phyloP scores from a whole-genome alignment of 345 rosid genomes.

The Gossypium arboreum region DNA sequence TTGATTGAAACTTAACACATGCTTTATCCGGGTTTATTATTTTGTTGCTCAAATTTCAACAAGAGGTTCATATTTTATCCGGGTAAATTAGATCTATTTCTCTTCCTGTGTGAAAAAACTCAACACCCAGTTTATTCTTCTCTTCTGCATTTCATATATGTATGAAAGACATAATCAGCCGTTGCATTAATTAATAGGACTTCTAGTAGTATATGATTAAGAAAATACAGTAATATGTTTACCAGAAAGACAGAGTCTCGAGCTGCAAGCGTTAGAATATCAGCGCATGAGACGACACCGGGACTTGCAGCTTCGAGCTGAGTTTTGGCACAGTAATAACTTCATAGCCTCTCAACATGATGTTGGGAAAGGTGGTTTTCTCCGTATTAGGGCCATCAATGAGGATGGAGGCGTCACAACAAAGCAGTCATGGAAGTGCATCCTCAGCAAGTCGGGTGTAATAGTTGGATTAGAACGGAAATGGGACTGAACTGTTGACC shows the following conservation, averaged over 20 bases:
- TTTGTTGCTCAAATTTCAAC: no score
- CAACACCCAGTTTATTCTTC: conserved; percentile 24
- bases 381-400: conserved; percentile 35
- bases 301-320: conserved; percentile 45
- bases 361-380: conserved; percentile 34
- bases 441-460: conserved; percentile 45
- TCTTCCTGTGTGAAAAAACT: no score
- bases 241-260: conserved; percentile 41
- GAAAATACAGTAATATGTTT: not conserved
- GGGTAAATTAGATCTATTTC: no score
- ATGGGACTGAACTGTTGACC: conserved; percentile 29
- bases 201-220: not conserved
- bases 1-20: no score
- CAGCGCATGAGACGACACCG: conserved; percentile 54
- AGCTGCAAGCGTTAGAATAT: conserved; percentile 47
- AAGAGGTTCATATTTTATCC: no score
- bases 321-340: conserved; percentile 48
- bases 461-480: conserved; percentile 29
- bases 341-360: conserved; percentile 33
- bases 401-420: conserved; percentile 55
- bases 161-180: not conserved
- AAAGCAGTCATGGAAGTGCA: conserved; percentile 53
- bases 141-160: conserved; percentile 19
- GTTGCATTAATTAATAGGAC: not conserved
- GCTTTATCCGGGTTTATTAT: no score